Conservation (phyloP, 148 eudicot species). For the Rhododendron ferrugineum region DNA sequence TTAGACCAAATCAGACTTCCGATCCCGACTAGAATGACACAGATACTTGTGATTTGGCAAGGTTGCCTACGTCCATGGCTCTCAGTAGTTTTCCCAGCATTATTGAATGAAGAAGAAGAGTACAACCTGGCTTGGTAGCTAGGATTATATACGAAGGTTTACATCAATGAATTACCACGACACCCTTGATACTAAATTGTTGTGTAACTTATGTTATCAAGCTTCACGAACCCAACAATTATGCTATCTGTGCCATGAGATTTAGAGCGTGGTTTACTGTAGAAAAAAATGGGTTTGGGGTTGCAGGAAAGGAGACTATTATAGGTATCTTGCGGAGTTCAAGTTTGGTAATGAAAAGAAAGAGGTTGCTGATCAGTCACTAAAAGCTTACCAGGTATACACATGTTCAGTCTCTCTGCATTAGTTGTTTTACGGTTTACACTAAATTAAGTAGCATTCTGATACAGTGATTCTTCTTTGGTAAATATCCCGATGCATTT, state of each 20-base stretch:
- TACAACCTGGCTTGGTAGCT: neutral
- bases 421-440: neutral
- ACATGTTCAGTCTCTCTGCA: neutral
- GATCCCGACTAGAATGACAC: neutral
- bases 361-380: conserved; percentile 32
- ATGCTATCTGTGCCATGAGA: neutral
- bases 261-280: neutral
- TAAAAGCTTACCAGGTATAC: conserved; percentile 30
- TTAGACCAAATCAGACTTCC: neutral
- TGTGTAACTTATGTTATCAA: neutral
- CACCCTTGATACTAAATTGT: neutral
- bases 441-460: neutral
- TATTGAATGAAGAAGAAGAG: neutral
- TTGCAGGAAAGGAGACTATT: conserved; percentile 38
- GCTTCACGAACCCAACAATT: neutral
- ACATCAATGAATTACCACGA: neutral
- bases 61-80: neutral
- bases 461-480: neutral
- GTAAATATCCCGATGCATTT: neutral
- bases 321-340: conserved; percentile 34
- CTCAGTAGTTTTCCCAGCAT: neutral
- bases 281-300: neutral
- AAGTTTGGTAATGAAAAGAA: conserved; percentile 29
- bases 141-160: neutral
- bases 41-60: neutral